phyloP scores from a whole-genome alignment of 257 asterid genomes.

The Marsdenia floribunda region DNA sequence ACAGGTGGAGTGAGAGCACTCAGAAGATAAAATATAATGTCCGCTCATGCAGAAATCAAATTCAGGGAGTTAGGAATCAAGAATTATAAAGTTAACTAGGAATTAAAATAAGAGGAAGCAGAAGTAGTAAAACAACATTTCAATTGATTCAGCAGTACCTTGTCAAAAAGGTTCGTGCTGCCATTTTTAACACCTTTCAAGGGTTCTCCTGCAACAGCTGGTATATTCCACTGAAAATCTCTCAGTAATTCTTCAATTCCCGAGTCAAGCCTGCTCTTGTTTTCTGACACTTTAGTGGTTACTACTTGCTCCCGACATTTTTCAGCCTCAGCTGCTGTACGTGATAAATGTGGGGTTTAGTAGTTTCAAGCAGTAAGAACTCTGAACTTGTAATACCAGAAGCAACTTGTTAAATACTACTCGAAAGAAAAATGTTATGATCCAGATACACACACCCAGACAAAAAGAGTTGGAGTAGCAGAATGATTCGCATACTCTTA shows the following conservation, averaged over 20 bases:
- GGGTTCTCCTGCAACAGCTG: conserved; percentile 8
- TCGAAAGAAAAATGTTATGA: no score
- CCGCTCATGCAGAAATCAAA: not conserved
- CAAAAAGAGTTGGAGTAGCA: not conserved
- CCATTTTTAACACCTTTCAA: conserved; percentile 6
- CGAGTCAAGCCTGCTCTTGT: conserved; percentile 28
- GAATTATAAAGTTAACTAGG: not conserved
- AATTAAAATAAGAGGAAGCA: not conserved
- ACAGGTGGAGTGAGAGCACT: not conserved
- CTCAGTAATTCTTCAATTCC: conserved; percentile 35
- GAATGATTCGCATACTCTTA: not conserved
- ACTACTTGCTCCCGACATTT: conserved; percentile 7
- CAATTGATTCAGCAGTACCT: conserved; percentile 14
- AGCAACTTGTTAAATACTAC: not conserved
- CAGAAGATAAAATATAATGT: not conserved
- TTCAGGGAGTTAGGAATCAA: not conserved
- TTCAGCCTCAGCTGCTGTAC: conserved; percentile 19
- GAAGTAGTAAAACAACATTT: not conserved
- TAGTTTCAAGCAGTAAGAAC: not conserved
- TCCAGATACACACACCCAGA: no score
- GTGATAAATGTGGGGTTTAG: not conserved
- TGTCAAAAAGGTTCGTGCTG: conserved; percentile 1
- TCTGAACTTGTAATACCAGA: not conserved
- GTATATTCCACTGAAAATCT: conserved; percentile 28
- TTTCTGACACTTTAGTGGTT: conserved; percentile 3